phyloP scores from a whole-genome alignment of 1,284 basidiomycete genomes.

The Gymnopus androsaceus region DNA sequence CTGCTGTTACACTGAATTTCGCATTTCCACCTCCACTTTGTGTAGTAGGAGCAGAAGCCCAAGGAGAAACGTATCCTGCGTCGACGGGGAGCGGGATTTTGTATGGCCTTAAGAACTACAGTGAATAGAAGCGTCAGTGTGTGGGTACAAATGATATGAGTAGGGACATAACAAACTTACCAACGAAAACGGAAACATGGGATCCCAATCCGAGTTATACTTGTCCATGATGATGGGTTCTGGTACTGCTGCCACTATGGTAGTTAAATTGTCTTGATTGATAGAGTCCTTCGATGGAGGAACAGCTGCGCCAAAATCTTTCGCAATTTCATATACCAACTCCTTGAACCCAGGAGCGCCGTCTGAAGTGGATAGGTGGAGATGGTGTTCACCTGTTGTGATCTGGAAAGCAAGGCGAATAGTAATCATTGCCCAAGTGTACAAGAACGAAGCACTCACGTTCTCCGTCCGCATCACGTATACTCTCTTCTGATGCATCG shows the following conservation, averaged over 20 bases:
- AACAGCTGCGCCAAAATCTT: slow-evolving; percentile 53
- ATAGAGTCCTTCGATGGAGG: background rate
- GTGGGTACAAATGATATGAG: background rate
- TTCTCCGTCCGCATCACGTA: slow-evolving; percentile 90
- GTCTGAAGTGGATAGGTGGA: slow-evolving; percentile 87
- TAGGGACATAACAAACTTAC: slow-evolving; percentile 41
- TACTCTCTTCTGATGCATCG: slow-evolving; percentile 85
- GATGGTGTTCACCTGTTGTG: slow-evolving; percentile 69
- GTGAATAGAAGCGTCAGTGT: slow-evolving; percentile 18
- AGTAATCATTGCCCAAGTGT: background rate
- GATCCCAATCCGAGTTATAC: slow-evolving; percentile 82
- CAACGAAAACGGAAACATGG: slow-evolving; percentile 83
- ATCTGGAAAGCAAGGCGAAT: slow-evolving; percentile 46
- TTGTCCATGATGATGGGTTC: slow-evolving; percentile 62
- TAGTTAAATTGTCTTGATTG: background rate
- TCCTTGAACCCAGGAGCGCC: slow-evolving; percentile 73
- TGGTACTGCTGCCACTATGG: slow-evolving; percentile 24
- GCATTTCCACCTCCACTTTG: background rate
- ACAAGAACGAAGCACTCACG: slow-evolving; percentile 44
- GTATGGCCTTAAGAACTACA: slow-evolving; percentile 76
- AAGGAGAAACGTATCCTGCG: slow-evolving; percentile 55
- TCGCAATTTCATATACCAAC: slow-evolving; percentile 65
- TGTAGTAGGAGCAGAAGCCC: slow-evolving; percentile 29
- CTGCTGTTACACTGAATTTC: slow-evolving; percentile 60
- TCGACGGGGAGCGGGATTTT: slow-evolving; percentile 65